A percentile compares a stretch with the other conserved stretches of the same genome.
phyloP scores from a whole-genome alignment of 768 basidiomycete species.

The Mrakia hoshinonis region DNA sequence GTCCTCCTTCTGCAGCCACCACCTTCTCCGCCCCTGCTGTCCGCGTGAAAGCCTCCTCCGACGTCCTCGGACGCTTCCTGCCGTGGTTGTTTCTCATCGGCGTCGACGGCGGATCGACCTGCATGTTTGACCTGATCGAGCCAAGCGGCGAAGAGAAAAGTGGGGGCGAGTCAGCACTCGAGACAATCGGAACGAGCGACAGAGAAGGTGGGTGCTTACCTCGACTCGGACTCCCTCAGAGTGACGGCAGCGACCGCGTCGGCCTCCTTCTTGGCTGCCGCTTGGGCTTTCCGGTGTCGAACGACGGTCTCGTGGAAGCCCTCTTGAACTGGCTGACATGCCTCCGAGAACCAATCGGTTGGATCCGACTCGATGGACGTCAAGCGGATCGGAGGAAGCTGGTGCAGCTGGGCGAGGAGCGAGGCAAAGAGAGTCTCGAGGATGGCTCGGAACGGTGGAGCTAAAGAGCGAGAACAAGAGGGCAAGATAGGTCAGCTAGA shows the following conservation, averaged over 20 bases:
- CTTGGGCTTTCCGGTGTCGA: neutral
- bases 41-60: neutral
- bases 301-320: neutral
- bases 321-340: neutral
- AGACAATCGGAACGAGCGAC: neutral
- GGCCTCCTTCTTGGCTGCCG: neutral
- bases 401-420: neutral
- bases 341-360: neutral
- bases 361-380: neutral
- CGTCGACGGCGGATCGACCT: neutral
- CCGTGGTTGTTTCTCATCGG: neutral
- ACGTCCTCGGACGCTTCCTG: neutral
- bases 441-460: slow-evolving; percentile 9
- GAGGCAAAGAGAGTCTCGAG: slow-evolving; percentile 11
- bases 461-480: neutral
- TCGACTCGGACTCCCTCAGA: neutral
- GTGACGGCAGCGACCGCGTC: neutral
- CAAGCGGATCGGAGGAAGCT: neutral
- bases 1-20: neutral
- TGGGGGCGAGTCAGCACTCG: neutral
- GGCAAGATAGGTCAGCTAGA: neutral
- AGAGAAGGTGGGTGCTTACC: neutral
- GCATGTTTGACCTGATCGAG: neutral
- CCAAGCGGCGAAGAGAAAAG: neutral
- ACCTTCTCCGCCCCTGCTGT: no score